Conservation (phyloP, 345 rosid genomes). For the Citrus reticulata region DNA sequence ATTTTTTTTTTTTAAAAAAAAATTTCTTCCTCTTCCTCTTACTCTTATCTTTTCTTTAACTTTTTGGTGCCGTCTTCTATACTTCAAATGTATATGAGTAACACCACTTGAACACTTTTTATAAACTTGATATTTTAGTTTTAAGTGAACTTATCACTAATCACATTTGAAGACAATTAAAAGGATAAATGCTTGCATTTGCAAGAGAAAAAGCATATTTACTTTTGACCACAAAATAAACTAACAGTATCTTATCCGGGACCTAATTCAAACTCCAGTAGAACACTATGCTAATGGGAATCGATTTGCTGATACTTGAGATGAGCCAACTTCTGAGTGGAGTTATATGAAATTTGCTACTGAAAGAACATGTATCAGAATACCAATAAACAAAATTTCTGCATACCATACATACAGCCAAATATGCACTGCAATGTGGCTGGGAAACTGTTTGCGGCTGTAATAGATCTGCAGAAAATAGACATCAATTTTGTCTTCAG, state of each 20-base stretch:
- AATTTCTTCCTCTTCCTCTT: neutral
- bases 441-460: constrained; percentile 91
- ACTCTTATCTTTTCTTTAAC: neutral
- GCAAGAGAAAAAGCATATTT: neutral
- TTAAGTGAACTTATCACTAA: neutral
- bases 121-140: neutral
- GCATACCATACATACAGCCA: constrained; percentile 86
- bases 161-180: neutral
- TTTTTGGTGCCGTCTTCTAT: neutral
- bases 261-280: neutral
- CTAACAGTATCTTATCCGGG: neutral
- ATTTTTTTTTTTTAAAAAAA: neutral
- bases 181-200: neutral
- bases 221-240: neutral
- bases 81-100: neutral
- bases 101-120: neutral
- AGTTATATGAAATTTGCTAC: neutral
- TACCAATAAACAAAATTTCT: neutral
- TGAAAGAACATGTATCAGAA: neutral
- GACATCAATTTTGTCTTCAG: constrained; percentile 75
- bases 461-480: constrained; percentile 70
- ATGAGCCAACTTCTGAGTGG: neutral
- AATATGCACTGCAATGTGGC: constrained; percentile 93
- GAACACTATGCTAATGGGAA: neutral
- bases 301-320: neutral